These are phyloP conservation scores for Aspergillus chevalieri DNA, from an alignment of 2,329 filamentous ascomycete genomes.

Conservation along the genomic window DNA sequence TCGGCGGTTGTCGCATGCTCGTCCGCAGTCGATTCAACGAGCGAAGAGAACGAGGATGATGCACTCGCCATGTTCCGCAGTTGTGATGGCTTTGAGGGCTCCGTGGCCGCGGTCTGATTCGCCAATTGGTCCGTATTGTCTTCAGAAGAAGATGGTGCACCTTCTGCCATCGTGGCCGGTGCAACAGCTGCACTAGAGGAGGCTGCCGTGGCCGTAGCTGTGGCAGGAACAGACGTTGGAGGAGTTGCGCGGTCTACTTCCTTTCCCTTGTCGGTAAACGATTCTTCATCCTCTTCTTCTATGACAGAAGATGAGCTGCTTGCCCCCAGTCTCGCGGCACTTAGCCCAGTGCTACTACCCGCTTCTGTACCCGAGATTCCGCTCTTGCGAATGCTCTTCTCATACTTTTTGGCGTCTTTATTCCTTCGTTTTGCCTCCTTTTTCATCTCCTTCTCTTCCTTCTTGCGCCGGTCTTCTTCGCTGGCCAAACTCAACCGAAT, in stretches of 20 bases:
- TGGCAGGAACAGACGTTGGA: conserved; percentile 4
- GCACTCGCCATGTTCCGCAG: conserved; percentile 79
- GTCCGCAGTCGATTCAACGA: conserved; percentile 54
- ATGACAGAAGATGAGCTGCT: conserved; percentile 31
- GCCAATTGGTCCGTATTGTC: conserved; percentile 16
- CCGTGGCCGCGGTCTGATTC: conserved; percentile 37
- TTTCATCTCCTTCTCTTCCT: conserved; percentile 69
- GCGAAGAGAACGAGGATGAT: conserved; percentile 74
- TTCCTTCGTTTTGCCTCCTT: conserved; percentile 82
- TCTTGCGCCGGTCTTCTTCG: conserved; percentile 86
- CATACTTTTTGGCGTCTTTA: conserved; percentile 74
- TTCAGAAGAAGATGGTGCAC: conserved; percentile 16
- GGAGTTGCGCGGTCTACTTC: conserved; percentile 53
- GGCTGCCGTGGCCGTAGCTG: conserved; percentile 23
- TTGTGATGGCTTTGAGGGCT: conserved; percentile 60
- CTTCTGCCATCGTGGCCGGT: background rate
- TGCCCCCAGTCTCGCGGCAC: conserved; percentile 26
- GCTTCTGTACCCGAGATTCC: conserved; percentile 25
- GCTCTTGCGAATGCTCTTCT: conserved; percentile 61
- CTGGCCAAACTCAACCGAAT: conserved; percentile 84
- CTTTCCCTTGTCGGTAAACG: conserved; percentile 58
- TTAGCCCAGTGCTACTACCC: conserved; percentile 58
- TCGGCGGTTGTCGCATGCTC: conserved; percentile 42
- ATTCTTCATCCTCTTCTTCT: conserved; percentile 31
- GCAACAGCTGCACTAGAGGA: conserved; percentile 10